These are phyloP conservation scores for Actinomucor elegans DNA, from an alignment of 371 early-diverging fungal species.

Conservation along the genomic window DNA sequence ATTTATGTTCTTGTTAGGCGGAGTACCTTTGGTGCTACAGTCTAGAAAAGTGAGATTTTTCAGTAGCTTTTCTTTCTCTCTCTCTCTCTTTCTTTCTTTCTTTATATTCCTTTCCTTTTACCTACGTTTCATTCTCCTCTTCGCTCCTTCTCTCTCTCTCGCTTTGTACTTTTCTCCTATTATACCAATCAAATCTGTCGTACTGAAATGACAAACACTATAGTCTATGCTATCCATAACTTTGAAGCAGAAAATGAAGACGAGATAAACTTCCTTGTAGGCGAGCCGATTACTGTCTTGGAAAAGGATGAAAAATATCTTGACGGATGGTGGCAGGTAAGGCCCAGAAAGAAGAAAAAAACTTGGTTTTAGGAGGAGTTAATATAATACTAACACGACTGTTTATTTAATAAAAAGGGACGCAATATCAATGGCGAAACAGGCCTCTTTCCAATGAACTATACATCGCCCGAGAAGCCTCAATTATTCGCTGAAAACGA, in stretches of 20 bases:
- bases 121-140: not conserved
- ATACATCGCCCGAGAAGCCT: slow-evolving; percentile 44
- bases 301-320: slow-evolving; percentile 78
- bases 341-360: not conserved
- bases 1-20: too few species aligned
- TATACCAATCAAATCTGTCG: not conserved
- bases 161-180: not conserved
- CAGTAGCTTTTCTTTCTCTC: slow-evolving; percentile 1
- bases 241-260: slow-evolving; percentile 76
- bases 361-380: not conserved
- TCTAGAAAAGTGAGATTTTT: too few species aligned
- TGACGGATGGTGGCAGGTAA: slow-evolving; percentile 90
- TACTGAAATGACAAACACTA: slow-evolving; percentile 32
- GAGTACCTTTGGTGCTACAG: too few species aligned
- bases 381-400: not conserved
- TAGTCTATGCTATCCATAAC: slow-evolving; percentile 65
- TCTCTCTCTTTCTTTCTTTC: not conserved
- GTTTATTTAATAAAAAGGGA: slow-evolving; percentile 28
- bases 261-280: slow-evolving; percentile 70
- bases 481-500: not conserved
- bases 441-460: slow-evolving; percentile 80
- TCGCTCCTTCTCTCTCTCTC: not conserved
- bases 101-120: slow-evolving; percentile 3
- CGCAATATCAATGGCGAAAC: slow-evolving; percentile 62
- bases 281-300: slow-evolving; percentile 72